Evolutionary conservation across 2,329 filamentous ascomycete species (phyloP), one percentile per base, ranked within the genome.

Genomic region (Aureobasidium subglaciale): DNA sequence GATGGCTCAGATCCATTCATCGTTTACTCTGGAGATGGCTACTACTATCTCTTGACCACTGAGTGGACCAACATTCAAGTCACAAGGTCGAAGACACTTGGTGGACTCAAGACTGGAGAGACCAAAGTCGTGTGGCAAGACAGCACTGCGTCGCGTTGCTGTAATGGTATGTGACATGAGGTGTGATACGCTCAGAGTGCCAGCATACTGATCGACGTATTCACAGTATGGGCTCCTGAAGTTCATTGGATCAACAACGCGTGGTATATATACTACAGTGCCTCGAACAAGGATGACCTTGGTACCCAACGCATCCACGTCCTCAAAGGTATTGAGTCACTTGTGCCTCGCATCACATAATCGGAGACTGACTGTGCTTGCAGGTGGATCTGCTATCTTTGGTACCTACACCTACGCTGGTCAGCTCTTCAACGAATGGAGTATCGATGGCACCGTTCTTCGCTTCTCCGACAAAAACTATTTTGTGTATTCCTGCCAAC

Each of bases 201-300:
- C 22, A 22, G 16, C 8, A 8, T 24, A 20, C 16, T 40, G 16
- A 22, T 10, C 5, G 9, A 18, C 29, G 24, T 15, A 15, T 35
- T 13, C 13, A 18, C 25, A 43, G 40, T 83, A 34, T 83, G 80
- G 80, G 79, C 80, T 0, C 80, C 79, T 0, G 79, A 82, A 60
- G 67, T 81, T 0, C 79, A 81, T 61, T 75, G 75, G 56, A 63
- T 81, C 7, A 71, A 74, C 32, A 61, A 63, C 40, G 61, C 63
- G 30, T 77, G 79, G 79, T 82, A 79, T 56, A 73, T 83, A 35
- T 83, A 82, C 67, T 83, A 82, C 63, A 78, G 78, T 0, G 76
- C 78, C 1, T 41, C 43, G 20, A 70, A 69, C 22, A 64, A 65
- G 1, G 68, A 66, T 2, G 68, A 66, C 1, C 66, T 81, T 1